These are phyloP conservation scores for Forsythia suspensa DNA, from an alignment of 257 asterid genomes.

Conservation along the genomic window DNA sequence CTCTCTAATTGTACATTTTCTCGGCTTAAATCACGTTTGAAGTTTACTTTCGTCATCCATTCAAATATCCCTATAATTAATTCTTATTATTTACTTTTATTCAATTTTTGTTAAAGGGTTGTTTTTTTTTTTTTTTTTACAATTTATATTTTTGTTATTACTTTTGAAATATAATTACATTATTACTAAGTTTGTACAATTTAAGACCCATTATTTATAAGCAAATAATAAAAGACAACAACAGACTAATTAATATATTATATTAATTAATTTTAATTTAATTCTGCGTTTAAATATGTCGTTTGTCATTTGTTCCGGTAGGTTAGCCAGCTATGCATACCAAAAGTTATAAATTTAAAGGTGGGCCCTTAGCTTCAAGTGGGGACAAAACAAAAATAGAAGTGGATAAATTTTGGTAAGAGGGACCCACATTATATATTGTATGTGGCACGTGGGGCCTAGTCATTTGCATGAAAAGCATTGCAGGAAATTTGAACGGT, in stretches of 20 bases:
- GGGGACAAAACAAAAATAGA: constrained; percentile 22
- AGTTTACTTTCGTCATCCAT: neutral
- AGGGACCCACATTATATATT: constrained; percentile 16
- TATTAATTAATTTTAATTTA: too few relatives aligned
- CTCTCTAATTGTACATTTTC: neutral
- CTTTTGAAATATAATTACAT: too few relatives aligned
- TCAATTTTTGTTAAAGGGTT: too few relatives aligned
- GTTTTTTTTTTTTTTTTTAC: too few relatives aligned
- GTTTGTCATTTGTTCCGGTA: too few relatives aligned
- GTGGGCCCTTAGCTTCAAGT: neutral
- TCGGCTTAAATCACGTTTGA: constrained; percentile 12
- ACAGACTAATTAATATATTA: too few relatives aligned
- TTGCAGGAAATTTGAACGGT: constrained; percentile 20
- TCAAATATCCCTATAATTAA: neutral
- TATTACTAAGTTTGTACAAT: too few relatives aligned
- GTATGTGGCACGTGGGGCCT: constrained; percentile 15
- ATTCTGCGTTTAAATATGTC: too few relatives aligned
- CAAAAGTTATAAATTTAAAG: neutral
- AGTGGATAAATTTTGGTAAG: constrained; percentile 14
- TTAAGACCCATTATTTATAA: too few relatives aligned
- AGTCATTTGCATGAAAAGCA: neutral
- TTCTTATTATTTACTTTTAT: neutral
- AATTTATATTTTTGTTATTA: too few relatives aligned
- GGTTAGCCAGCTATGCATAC: too few relatives aligned
- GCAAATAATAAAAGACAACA: too few relatives aligned